A percentile compares a stretch with the other conserved stretches of the same genome.
phyloP scores from a whole-genome alignment of 78 protist species.

The Dictyostelium citrinum region DNA sequence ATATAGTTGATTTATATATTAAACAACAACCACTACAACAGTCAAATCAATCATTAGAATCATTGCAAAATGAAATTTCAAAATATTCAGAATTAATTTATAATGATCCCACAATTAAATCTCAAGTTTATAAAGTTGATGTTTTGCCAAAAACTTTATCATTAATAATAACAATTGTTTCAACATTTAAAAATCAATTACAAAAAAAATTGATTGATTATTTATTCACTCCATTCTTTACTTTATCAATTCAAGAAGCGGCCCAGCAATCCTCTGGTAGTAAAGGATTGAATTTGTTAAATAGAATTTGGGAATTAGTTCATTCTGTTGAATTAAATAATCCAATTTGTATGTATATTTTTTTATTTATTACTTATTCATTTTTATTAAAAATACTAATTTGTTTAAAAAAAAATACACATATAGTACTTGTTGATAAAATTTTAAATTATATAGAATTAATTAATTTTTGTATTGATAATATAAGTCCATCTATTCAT shows the following conservation, averaged over 20 bases:
- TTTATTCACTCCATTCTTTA: background rate
- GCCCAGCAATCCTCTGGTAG: background rate
- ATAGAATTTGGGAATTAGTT: background rate
- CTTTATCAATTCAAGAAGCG: background rate
- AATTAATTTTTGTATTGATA: background rate
- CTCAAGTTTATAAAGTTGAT: background rate
- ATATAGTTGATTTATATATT: background rate
- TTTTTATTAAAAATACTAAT: too few species aligned
- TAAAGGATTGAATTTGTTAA: background rate
- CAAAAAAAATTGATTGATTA: background rate
- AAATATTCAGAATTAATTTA: background rate
- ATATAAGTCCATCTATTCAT: background rate
- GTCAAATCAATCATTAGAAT: background rate
- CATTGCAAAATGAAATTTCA: background rate
- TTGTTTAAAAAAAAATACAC: too few species aligned
- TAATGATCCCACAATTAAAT: background rate
- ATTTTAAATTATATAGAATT: background rate
- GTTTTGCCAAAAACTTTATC: constrained; percentile 11
- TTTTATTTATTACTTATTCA: too few species aligned
- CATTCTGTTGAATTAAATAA: background rate
- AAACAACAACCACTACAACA: background rate
- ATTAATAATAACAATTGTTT: background rate
- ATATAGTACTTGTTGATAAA: background rate
- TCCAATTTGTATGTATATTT: background rate
- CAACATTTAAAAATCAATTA: background rate